phyloP scores from a whole-genome alignment of 257 asterid species.

The Nicotiana tomentosiformis region DNA sequence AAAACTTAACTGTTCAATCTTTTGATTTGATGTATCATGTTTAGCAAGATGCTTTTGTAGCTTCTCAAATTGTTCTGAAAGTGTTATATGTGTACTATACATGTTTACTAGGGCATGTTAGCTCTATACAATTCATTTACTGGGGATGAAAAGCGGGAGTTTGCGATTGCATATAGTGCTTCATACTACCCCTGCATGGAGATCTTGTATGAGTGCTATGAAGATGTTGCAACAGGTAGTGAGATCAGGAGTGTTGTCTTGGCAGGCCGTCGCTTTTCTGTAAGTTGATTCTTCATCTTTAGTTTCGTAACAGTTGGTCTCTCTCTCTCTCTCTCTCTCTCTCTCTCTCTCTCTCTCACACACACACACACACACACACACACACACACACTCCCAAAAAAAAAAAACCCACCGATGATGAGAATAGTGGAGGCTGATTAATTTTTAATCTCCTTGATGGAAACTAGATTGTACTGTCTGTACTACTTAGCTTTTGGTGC shows the following conservation, averaged over 20 bases:
- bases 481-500: not conserved
- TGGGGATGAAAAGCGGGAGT: slow-evolving; percentile 69
- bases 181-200: slow-evolving; percentile 97
- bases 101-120: slow-evolving; percentile 62
- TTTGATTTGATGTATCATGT: not conserved
- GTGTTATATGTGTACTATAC: not conserved
- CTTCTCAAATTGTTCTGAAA: not conserved
- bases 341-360: not conserved
- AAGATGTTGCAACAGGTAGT: slow-evolving; percentile 90
- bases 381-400: too few species aligned
- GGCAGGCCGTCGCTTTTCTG: slow-evolving; percentile 96
- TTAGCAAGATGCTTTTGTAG: not conserved
- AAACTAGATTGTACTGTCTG: not conserved
- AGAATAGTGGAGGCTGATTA: not conserved
- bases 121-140: slow-evolving; percentile 68
- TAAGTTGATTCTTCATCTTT: slow-evolving; percentile 20
- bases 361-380: too few species aligned
- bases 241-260: slow-evolving; percentile 91
- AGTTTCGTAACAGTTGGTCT: not conserved
- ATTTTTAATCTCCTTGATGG: not conserved
- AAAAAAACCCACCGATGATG: too few species aligned
- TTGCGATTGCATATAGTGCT: slow-evolving; percentile 81
- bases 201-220: slow-evolving; percentile 88
- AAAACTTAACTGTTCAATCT: not conserved
- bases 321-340: not conserved